phyloP scores from a whole-genome alignment of 1,139 yeast species.

The Scheffersomyces stambukii region DNA sequence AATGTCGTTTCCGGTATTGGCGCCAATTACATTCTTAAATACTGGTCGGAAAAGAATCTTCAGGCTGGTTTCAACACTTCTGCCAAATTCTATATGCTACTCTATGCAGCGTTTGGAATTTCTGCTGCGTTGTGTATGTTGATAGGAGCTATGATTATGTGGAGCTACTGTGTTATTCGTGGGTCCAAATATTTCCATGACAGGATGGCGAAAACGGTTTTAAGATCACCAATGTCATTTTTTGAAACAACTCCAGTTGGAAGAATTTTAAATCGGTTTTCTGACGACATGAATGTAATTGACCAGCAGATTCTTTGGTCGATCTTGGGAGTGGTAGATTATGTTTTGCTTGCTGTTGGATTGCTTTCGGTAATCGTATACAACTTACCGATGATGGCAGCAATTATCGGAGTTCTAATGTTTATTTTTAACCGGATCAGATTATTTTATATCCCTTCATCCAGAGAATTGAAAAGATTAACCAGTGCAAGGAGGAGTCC shows the following conservation, averaged over 20 bases:
- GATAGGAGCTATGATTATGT: conserved; percentile 22
- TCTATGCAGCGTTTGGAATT: conserved; percentile 23
- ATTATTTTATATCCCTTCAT: conserved; percentile 28
- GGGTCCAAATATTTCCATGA: conserved; percentile 33
- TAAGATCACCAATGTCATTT: conserved; percentile 39
- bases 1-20: conserved; percentile 18
- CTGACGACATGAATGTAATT: conserved; percentile 31
- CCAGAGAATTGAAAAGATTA: conserved; percentile 35
- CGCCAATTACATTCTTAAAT: conserved; percentile 27
- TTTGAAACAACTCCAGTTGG: conserved; percentile 41
- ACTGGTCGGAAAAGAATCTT: conserved; percentile 33
- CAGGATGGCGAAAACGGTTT: conserved; percentile 28
- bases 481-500: conserved; percentile 31
- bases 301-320: conserved; percentile 31
- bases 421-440: conserved; percentile 27
- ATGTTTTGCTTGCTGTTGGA: conserved; percentile 19
- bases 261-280: conserved; percentile 33
- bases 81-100: conserved; percentile 18
- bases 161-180: conserved; percentile 24
- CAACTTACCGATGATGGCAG: conserved; percentile 31
- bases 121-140: conserved; percentile 22
- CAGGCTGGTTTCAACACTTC: conserved; percentile 14
- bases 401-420: conserved; percentile 19
- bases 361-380: conserved; percentile 25
- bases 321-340: conserved; percentile 19